These are phyloP conservation scores for Globisporangium megalacanthum DNA, from an alignment of 352 stramenopile genomes.

Conservation along the genomic window DNA sequence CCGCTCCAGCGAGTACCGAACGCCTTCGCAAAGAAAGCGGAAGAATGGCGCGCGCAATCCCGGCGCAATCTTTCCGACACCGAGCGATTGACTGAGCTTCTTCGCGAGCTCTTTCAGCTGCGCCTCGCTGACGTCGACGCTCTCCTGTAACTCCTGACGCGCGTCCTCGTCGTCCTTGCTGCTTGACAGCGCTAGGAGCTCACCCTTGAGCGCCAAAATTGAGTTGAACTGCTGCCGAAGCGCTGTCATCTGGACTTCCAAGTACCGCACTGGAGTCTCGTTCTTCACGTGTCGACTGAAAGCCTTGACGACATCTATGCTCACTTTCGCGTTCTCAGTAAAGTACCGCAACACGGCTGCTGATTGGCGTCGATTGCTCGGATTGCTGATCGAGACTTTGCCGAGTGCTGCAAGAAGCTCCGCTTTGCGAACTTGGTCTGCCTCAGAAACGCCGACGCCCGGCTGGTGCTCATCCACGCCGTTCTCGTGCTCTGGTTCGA, in stretches of 20 bases:
- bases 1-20: constrained; percentile 63
- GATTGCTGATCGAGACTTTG: constrained; percentile 71
- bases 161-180: constrained; percentile 29
- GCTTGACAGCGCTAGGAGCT: constrained; percentile 22
- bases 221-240: constrained; percentile 64
- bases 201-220: constrained; percentile 61
- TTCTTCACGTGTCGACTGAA: constrained; percentile 78
- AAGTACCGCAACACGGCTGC: constrained; percentile 66
- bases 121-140: constrained; percentile 34
- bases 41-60: constrained; percentile 72
- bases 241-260: constrained; percentile 87
- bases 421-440: constrained; percentile 40
- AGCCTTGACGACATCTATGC: constrained; percentile 66
- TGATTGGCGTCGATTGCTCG: constrained; percentile 76
- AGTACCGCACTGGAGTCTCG: constrained; percentile 68
- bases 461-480: constrained; percentile 22
- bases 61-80: constrained; percentile 62
- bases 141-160: constrained; percentile 50
- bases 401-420: constrained; percentile 69
- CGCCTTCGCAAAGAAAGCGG: constrained; percentile 76
- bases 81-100: constrained; percentile 75
- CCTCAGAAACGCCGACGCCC: constrained; percentile 2
- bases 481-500: constrained; percentile 36
- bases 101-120: constrained; percentile 73
- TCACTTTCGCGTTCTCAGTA: constrained; percentile 40